Percentiles rank a stretch among this genome's conserved stretches.
These are phyloP conservation scores for Gamarada debralockiae DNA, from an alignment of 495 filamentous ascomycete species.

Conservation along the genomic window DNA sequence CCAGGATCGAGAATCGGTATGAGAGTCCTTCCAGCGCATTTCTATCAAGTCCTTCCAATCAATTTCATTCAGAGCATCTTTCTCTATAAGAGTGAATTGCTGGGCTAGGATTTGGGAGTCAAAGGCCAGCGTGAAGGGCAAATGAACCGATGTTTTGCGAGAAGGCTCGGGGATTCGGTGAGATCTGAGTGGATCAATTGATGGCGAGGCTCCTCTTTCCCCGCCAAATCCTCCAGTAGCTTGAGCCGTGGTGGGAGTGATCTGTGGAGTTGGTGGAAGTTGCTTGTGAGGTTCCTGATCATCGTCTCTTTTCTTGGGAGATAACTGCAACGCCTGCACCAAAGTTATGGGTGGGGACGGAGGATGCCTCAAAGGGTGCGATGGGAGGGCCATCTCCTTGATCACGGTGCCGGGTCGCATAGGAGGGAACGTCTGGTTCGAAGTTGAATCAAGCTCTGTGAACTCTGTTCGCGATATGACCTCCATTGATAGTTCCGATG, in stretches of 20 bases:
- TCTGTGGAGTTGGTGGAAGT: constrained; percentile 49
- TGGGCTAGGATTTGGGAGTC: constrained; percentile 87
- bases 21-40: constrained; percentile 77
- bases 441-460: constrained; percentile 23
- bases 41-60: constrained; percentile 98
- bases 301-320: constrained; percentile 35
- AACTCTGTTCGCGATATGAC: constrained; percentile 36
- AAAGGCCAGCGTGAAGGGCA: constrained; percentile 90
- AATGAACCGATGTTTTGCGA: constrained; percentile 45
- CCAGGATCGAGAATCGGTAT: constrained; percentile 70
- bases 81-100: constrained; percentile 93
- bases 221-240: not conserved
- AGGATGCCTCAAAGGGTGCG: constrained; percentile 64
- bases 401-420: constrained; percentile 35
- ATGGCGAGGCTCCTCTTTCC: constrained; percentile 18
- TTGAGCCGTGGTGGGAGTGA: constrained; percentile 35
- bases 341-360: constrained; percentile 78
- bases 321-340: constrained; percentile 43
- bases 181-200: constrained; percentile 21
- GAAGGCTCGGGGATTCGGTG: constrained; percentile 21
- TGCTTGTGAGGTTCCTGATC: constrained; percentile 37
- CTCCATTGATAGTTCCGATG: constrained; percentile 76
- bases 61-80: constrained; percentile 91
- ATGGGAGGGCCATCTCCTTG: constrained; percentile 36
- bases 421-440: constrained; percentile 33